Percentiles rank a stretch among this genome's conserved stretches.
These are phyloP conservation scores for Boletus tylopilopsis DNA, from an alignment of 768 basidiomycete species.

Conservation along the genomic window DNA sequence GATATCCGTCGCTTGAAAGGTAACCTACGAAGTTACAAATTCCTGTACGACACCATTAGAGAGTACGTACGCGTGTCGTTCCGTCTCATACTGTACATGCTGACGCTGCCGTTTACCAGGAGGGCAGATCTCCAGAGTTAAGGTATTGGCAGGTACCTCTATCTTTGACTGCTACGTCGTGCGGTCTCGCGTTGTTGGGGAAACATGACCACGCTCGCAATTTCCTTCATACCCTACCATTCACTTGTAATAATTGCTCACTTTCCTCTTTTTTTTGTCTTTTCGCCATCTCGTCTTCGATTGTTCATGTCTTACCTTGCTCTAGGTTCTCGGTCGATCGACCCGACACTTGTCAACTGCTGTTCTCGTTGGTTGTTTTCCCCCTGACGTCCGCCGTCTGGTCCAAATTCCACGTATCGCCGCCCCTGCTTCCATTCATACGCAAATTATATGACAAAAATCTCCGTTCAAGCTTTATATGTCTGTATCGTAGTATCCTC, in stretches of 20 bases:
- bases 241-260: slow-evolving; percentile 19
- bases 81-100: slow-evolving; percentile 1
- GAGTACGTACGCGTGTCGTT: slow-evolving; percentile 52
- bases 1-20: slow-evolving; percentile 93
- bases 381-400: neutral
- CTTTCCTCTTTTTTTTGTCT: neutral
- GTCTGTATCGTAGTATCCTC: slow-evolving; percentile 29
- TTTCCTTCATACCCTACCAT: slow-evolving; percentile 29
- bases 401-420: neutral
- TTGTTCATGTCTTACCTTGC: slow-evolving; percentile 23
- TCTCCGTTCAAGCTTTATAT: slow-evolving; percentile 19
- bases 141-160: slow-evolving; percentile 26
- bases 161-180: slow-evolving; percentile 2
- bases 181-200: neutral
- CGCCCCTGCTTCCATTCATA: slow-evolving; percentile 10
- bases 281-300: slow-evolving; percentile 8
- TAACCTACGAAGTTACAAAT: slow-evolving; percentile 89
- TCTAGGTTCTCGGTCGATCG: slow-evolving; percentile 15
- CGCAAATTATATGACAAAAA: slow-evolving; percentile 27
- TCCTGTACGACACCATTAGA: slow-evolving; percentile 83
- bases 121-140: slow-evolving; percentile 37
- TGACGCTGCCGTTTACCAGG: slow-evolving; percentile 21
- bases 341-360: slow-evolving; percentile 14
- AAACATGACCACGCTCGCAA: slow-evolving; percentile 7
- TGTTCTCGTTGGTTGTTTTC: slow-evolving; percentile 15